Conservation (phyloP, 495 filamentous ascomycete genomes). For the Tuber indicum region DNA sequence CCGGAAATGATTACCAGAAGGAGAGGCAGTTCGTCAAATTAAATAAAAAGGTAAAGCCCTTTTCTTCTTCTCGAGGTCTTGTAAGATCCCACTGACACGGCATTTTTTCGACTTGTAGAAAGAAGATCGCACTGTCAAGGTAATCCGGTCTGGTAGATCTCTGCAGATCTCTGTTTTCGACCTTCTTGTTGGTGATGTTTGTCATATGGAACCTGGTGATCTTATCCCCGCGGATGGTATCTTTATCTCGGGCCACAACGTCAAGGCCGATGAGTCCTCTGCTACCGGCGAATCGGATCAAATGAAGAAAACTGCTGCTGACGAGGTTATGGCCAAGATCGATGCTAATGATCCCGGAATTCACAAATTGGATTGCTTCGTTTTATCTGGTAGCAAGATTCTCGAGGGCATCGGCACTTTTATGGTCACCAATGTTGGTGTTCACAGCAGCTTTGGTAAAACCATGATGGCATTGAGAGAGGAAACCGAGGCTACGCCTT, state of each 20-base stretch:
- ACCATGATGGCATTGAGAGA: slow-evolving; percentile 80
- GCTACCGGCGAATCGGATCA: slow-evolving; percentile 69
- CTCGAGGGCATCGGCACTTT: slow-evolving; percentile 75
- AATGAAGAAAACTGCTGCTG: slow-evolving; percentile 55
- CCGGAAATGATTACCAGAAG: slow-evolving; percentile 66
- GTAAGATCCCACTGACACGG: slow-evolving; percentile 12
- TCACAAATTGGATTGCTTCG: slow-evolving; percentile 69
- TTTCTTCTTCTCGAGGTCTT: not conserved
- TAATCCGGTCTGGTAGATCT: slow-evolving; percentile 68
- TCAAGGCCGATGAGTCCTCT: slow-evolving; percentile 74
- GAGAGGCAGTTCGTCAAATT: slow-evolving; percentile 64
- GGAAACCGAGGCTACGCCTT: slow-evolving; percentile 65
- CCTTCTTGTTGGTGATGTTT: slow-evolving; percentile 74
- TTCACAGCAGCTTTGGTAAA: slow-evolving; percentile 67
- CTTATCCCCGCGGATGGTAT: slow-evolving; percentile 78
- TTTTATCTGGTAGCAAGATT: slow-evolving; percentile 73
- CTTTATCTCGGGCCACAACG: slow-evolving; percentile 62
- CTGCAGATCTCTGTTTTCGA: slow-evolving; percentile 73
- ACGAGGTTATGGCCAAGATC: slow-evolving; percentile 59
- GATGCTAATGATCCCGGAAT: slow-evolving; percentile 47
- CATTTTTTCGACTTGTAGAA: slow-evolving; percentile 43
- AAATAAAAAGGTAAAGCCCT: slow-evolving; percentile 51
- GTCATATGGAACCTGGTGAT: slow-evolving; percentile 81
- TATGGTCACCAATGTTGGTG: slow-evolving; percentile 66
- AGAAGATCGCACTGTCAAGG: slow-evolving; percentile 64